These are phyloP conservation scores for Daldinia caldariorum DNA, from an alignment of 495 filamentous ascomycete genomes.

Conservation along the genomic window DNA sequence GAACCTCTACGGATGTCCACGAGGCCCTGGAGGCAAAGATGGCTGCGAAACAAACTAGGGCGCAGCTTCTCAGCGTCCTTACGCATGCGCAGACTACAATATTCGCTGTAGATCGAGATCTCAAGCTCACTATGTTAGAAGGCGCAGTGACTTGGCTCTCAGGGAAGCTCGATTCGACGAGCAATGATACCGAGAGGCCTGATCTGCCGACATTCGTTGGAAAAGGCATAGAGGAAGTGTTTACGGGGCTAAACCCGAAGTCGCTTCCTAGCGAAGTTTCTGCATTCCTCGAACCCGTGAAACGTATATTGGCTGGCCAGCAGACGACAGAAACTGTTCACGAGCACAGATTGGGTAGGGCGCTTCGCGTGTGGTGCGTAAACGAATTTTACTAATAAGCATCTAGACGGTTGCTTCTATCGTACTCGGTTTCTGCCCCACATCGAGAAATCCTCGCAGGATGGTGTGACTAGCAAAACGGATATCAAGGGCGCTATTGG, in stretches of 20 bases:
- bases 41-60: slow-evolving; percentile 65
- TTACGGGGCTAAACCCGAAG: slow-evolving; percentile 52
- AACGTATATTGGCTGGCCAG: slow-evolving; percentile 65
- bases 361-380: neutral
- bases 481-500: slow-evolving; percentile 73
- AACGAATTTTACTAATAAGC: slow-evolving; percentile 27
- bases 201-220: slow-evolving; percentile 59
- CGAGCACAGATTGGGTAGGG: slow-evolving; percentile 59
- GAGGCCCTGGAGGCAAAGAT: slow-evolving; percentile 69
- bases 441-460: slow-evolving; percentile 58
- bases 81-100: slow-evolving; percentile 72
- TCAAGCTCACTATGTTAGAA: slow-evolving; percentile 69
- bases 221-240: slow-evolving; percentile 67
- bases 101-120: slow-evolving; percentile 69
- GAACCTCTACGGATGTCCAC: slow-evolving; percentile 73
- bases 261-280: slow-evolving; percentile 52
- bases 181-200: slow-evolving; percentile 34
- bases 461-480: slow-evolving; percentile 54
- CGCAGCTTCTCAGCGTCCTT: slow-evolving; percentile 74
- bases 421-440: slow-evolving; percentile 71
- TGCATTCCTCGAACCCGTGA: slow-evolving; percentile 62
- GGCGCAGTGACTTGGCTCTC: slow-evolving; percentile 66
- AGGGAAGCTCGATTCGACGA: slow-evolving; percentile 33
- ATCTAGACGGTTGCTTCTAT: slow-evolving; percentile 65
- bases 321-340: slow-evolving; percentile 57